A percentile compares a stretch with the other conserved stretches of the same genome.
Conservation (phyloP, 345 rosid genomes). For the Salix koriyanagi region DNA sequence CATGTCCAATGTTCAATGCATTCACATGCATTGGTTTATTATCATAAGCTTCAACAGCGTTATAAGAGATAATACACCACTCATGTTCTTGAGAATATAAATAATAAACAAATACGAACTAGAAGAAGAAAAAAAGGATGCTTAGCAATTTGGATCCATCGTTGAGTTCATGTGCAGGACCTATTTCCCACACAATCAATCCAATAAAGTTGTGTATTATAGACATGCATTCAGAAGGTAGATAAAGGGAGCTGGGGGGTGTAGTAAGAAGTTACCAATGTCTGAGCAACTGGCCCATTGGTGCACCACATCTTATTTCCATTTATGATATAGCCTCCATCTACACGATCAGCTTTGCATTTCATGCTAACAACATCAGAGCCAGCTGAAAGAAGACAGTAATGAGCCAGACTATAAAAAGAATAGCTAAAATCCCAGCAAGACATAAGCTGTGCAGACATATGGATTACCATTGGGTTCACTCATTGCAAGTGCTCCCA, state of each 20-base stretch:
- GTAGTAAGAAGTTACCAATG: slow-evolving; percentile 50
- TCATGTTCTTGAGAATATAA: no score
- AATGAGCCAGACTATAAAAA: neutral
- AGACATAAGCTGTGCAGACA: neutral
- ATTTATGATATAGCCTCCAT: slow-evolving; percentile 74
- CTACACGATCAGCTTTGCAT: slow-evolving; percentile 84
- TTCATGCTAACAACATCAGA: slow-evolving; percentile 97
- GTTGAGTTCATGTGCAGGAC: no score
- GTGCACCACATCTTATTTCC: slow-evolving; percentile 99
- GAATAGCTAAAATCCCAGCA: neutral
- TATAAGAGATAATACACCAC: neutral
- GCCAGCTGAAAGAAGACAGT: slow-evolving; percentile 55
- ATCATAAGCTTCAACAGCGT: neutral
- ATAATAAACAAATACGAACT: no score
- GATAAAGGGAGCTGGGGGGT: neutral
- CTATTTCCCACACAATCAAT: neutral
- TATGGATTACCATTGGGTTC: slow-evolving; percentile 79
- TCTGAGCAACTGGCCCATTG: slow-evolving; percentile 91
- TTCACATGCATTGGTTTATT: neutral
- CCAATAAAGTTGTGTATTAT: no score
- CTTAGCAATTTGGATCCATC: no score
- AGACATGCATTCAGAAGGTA: neutral
- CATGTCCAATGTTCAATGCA: no score
- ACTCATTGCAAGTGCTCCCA: slow-evolving; percentile 98
- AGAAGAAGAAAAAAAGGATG: no score